These are phyloP conservation scores for Neofusicoccum cordaticola DNA, from an alignment of 2,329 filamentous ascomycete genomes.

Conservation along the genomic window DNA sequence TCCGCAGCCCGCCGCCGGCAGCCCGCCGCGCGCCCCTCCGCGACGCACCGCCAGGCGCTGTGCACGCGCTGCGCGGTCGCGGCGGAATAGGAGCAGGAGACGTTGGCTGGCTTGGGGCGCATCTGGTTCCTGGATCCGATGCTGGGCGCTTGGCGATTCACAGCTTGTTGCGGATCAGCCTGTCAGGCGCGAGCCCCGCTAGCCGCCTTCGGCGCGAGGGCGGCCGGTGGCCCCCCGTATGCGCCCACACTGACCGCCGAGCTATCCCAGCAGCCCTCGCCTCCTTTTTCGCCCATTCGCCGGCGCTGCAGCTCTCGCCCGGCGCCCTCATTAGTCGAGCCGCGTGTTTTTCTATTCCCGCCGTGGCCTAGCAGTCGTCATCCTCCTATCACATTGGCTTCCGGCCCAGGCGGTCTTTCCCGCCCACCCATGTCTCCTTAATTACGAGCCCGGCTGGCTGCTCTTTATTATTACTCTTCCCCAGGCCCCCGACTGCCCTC, in stretches of 20 bases:
- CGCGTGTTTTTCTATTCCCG: conserved; percentile 11
- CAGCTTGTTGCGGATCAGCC: conserved; percentile 17
- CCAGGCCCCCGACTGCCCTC: background rate
- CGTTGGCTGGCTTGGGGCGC: background rate
- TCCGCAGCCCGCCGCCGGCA: background rate
- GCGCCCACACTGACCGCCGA: conserved; percentile 15
- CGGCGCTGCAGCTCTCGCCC: background rate
- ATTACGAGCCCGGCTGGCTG: background rate
- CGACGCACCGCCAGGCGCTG: background rate
- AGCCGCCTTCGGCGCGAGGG: background rate
- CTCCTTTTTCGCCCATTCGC: conserved; percentile 14
- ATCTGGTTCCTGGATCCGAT: conserved; percentile 1
- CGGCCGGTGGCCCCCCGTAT: no score
- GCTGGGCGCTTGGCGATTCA: conserved; percentile 14
- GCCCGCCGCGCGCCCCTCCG: background rate
- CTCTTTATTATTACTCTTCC: conserved; percentile 16
- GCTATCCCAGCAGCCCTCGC: background rate
- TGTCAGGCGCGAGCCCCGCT: conserved; percentile 1
- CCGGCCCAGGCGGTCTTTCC: conserved; percentile 8
- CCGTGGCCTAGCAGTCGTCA: conserved; percentile 16
- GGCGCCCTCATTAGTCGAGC: conserved; percentile 14
- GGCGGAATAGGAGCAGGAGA: conserved; percentile 10
- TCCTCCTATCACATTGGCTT: background rate
- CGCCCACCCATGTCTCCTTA: conserved; percentile 15
- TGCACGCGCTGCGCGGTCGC: background rate